Percentiles rank a stretch among this genome's conserved stretches.
phyloP scores from a whole-genome alignment of 2,329 filamentous ascomycete genomes.

The Passalora sequoiae region DNA sequence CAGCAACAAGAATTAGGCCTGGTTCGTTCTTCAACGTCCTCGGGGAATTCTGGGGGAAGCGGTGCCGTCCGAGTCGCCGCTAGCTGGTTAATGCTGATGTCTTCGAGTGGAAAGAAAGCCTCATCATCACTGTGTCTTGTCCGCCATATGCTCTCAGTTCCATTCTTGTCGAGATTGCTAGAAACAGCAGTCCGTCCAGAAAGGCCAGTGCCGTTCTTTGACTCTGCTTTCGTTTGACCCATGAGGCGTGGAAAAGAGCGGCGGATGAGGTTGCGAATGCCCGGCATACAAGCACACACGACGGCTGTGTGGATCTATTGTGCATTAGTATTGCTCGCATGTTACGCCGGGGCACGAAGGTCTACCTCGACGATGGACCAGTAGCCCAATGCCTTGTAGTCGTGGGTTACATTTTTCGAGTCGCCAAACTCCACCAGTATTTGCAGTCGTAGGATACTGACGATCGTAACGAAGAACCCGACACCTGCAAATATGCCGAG shows the following conservation, averaged over 20 bases:
- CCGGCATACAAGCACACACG: constrained; percentile 6
- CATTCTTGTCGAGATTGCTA: not conserved
- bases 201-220: not conserved
- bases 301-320: not conserved
- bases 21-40: not conserved
- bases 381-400: constrained; percentile 1
- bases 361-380: constrained; percentile 6
- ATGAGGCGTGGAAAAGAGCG: not conserved
- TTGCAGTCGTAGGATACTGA: constrained; percentile 9
- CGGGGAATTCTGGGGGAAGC: not conserved
- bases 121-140: not conserved
- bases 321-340: no score
- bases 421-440: constrained; percentile 5
- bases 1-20: not conserved
- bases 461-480: constrained; percentile 7
- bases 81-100: not conserved
- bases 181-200: not conserved
- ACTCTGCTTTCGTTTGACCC: not conserved
- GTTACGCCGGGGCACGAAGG: no score
- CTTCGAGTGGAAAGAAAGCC: not conserved
- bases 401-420: constrained; percentile 3
- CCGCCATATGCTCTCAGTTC: not conserved
- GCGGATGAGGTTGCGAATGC: constrained; percentile 1
- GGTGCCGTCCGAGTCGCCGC: not conserved
- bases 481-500: not conserved